Percentiles rank a stretch among this genome's conserved stretches.
Conservation (phyloP, 805 yeast genomes). For the Candida railenensis region DNA sequence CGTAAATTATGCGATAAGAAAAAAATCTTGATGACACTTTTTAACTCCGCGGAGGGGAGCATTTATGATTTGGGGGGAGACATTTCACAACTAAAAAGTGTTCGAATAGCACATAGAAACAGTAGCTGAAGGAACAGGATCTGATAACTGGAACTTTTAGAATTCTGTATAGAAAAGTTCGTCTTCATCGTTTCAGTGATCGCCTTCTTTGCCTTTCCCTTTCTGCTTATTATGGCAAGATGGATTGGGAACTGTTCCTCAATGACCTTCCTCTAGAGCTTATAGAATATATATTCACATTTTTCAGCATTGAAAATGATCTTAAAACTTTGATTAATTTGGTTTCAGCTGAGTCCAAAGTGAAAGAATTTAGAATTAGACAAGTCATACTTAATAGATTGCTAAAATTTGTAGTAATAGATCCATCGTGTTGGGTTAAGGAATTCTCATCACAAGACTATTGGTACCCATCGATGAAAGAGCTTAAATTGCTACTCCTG, state of each 20-base stretch:
- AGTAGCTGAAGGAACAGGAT: no score
- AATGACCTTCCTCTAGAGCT: conserved; percentile 1
- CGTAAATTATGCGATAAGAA: background rate
- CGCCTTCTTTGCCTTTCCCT: no score
- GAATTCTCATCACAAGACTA: conserved; percentile 3
- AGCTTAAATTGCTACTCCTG: background rate
- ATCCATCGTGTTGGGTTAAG: conserved; percentile 7
- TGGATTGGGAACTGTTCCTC: conserved; percentile 1
- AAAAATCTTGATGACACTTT: no score
- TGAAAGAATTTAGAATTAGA: background rate
- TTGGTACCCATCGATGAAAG: conserved; percentile 4
- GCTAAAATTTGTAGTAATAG: conserved; percentile 3
- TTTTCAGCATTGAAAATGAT: conserved; percentile 3
- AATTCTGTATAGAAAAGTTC: no score
- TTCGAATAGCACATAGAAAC: no score
- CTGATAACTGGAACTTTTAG: no score
- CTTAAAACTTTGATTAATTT: background rate
- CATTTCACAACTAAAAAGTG: no score
- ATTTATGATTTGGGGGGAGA: no score
- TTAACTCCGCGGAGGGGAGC: no score
- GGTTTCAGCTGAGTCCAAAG: background rate
- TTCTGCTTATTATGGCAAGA: no score
- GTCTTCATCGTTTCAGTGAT: no score
- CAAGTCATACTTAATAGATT: background rate
- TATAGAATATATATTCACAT: conserved; percentile 2